Base-by-base conservation (phyloP, 495 filamentous ascomycete genomes). In the Bacidia gigantensis region DNA sequence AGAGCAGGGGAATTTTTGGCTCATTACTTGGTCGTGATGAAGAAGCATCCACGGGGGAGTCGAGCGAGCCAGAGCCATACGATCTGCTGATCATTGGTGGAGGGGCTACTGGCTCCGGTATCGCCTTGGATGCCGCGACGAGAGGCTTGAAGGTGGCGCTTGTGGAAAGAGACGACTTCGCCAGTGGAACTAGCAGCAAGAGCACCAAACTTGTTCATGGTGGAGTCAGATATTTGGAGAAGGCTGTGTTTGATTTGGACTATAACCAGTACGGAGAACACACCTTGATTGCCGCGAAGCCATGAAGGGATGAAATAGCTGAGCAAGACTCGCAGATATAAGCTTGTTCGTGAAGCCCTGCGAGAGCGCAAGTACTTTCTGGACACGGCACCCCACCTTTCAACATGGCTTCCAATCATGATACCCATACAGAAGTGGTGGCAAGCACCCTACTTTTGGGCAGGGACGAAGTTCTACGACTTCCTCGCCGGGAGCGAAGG, bases 371-470 rank as follows among this genome's bases (percentile, higher is more conserved):
- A 89, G 58, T 95, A 94, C 66, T 98, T 98, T 65, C 66, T 97
- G 61, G 87, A 93, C 60, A 98, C 90, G 11, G 92, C 92, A 25
- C 92, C 92, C 12, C 92, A 98, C 73, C 76, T 98, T 40, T 95
- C 87, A 25, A 81, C 73, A 69, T 96, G 89, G 87, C 74, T 98
- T 35, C 92, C 92, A 17, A 98, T 98, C 57, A 98, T 98, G 92
- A 78, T 98, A 53, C 92, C 92, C 0, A 72, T 96, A 41, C 81
- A 95, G 64, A 85, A 86, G 59, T 96, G 89, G 92, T 96, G 88
- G 87, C 89, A 97, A 67, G 86, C 83, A 24, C 92, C 92, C 11
- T 98, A 97, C 67, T 98, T 93, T 70, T 97, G 90, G 89, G 83
- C 78, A 3, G 92, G 92, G 50, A 95, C 90, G 44, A 98, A 98